A percentile compares a stretch with the other conserved stretches of the same genome.
Evolutionary conservation across 78 protist genomes (phyloP).

Genomic region (Dictyostelium intermedium): DNA sequence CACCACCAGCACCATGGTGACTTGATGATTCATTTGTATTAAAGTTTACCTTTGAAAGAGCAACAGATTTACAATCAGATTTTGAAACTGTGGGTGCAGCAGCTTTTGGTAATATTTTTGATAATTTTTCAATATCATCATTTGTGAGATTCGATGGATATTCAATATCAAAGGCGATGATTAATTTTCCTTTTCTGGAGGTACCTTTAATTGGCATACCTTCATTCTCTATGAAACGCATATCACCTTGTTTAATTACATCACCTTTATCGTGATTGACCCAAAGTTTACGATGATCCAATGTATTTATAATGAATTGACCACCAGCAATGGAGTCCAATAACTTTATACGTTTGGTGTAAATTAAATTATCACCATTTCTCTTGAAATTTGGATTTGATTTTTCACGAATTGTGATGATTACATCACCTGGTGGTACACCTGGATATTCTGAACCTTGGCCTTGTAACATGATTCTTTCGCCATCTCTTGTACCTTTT

Average conservation of each 20-base stretch:
- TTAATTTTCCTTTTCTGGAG: constrained; percentile 61
- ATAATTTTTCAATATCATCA: constrained; percentile 31
- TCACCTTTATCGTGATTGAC: constrained; percentile 21
- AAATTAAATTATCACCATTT: constrained; percentile 47
- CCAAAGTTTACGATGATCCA: constrained; percentile 43
- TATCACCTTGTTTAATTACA: constrained; percentile 28
- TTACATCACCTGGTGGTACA: constrained; percentile 67
- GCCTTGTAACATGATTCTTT: constrained; percentile 25
- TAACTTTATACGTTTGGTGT: constrained; percentile 28
- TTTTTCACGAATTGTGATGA: constrained; percentile 57
- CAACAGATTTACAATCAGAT: constrained; percentile 43
- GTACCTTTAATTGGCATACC: constrained; percentile 74
- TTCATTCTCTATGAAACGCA: constrained; percentile 55
- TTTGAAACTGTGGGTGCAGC: background rate
- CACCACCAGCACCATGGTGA: background rate
- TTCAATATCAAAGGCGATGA: constrained; percentile 52
- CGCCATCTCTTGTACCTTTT: constrained; percentile 81
- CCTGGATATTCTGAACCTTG: constrained; percentile 76
- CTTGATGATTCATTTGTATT: background rate
- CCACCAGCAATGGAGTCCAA: constrained; percentile 47
- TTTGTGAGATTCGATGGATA: constrained; percentile 43
- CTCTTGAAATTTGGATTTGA: constrained; percentile 73
- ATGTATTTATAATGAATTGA: background rate
- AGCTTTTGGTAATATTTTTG: constrained; percentile 40
- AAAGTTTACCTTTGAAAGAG: background rate